Base-by-base conservation (phyloP, 129 eudicot genomes). In the Helichrysum umbraculigerum region DNA sequence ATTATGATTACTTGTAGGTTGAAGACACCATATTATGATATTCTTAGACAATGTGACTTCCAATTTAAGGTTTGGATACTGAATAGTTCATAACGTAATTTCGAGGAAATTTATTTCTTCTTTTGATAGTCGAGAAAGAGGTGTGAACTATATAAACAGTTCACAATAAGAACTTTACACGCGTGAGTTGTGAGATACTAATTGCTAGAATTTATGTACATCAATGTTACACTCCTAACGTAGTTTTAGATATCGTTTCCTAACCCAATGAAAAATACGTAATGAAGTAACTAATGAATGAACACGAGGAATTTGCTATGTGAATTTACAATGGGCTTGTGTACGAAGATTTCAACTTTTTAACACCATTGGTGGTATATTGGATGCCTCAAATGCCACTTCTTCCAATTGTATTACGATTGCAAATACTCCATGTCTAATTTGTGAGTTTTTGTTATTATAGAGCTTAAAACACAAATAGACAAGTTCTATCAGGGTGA, bases 401-500 rank as follows among this genome's bases (percentile, higher is more conserved):
- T 58, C 5, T 21, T 10, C 30, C 63, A 8, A 58, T 58, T 39
- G 47, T 2, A 9, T 39, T 2, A 39, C 8, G 16, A 17, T 44
- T 44, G 52, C 17, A 10, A 44, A 44, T 44, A 12, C 5, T 12
- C 52, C 5, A 3, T 68, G 54, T 62, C 66, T 78, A 71, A 71
- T 35, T 2, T 51, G 21, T 51, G 50, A 71, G 29, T 4, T 62
- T 14, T 29, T 51, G 16, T 76, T 41, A 3, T 75, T 42, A n/a
- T 91, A 91, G 97, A 91, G 44, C 80, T 88, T 72, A 91, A 84
- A 77, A 14, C 35, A 59, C 88, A 80, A 79, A 73, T 91, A 42
- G 88, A 79, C 63, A 88, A 84, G 79, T 91, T 88, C 20, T 41
- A 81, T 22, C 73, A 66, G 68, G 86, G 83, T 47, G 85, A 91